Base-by-base conservation (phyloP, 2,329 filamentous ascomycete species). In the Onygena corvina region DNA sequence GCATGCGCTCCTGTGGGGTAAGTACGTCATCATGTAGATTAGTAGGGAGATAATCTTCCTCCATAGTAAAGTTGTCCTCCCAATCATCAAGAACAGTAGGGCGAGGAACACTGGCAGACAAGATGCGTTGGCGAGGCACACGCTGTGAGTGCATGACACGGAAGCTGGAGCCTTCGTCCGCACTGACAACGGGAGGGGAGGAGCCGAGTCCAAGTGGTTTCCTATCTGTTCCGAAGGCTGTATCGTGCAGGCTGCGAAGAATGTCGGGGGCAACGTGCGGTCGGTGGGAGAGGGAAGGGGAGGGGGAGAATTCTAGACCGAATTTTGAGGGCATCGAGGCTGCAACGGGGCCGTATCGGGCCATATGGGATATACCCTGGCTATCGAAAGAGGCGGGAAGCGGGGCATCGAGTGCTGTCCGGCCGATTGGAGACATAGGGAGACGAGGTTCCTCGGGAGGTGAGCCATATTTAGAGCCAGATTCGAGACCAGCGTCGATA, bases 311-410 rank as follows among this genome's bases (percentile, higher is more conserved):
- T 47, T 94, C 89, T 56, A 95, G 72, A 11, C 86, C 86, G 59
- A 96, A 95, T 59, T 90, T 86, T 47, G 87, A 86, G 7, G 92
- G 92, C 8, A 96, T 85, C 0, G 90, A 96, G 0, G 89, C 86
- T 5, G 90, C 89, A 66, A 93, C 88, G 0, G 89, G 87, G 0
- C 86, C 92, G 63, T 89, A 88, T 52, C 87, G 80, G 14, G 90
- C 89, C 54, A 87, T 88, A 64, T 90, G 86, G 8, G 89, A 95
- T 48, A 95, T 86, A 46, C 89, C 90, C 61, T 95, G 92, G 59
- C 88, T 94, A 67, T 96, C 92, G 64, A 96, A 95, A 0, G 90
- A 96, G 6, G 89, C 86, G 1, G 92, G 92, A 6, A 96, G 76
- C 12, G 87, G 88, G 2, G 88, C 92, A 68, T 96, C 90, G 54